Percentiles rank a stretch among this genome's conserved stretches.
phyloP scores from a whole-genome alignment of 2,329 filamentous ascomycete genomes.

The Helotiales sp. region DNA sequence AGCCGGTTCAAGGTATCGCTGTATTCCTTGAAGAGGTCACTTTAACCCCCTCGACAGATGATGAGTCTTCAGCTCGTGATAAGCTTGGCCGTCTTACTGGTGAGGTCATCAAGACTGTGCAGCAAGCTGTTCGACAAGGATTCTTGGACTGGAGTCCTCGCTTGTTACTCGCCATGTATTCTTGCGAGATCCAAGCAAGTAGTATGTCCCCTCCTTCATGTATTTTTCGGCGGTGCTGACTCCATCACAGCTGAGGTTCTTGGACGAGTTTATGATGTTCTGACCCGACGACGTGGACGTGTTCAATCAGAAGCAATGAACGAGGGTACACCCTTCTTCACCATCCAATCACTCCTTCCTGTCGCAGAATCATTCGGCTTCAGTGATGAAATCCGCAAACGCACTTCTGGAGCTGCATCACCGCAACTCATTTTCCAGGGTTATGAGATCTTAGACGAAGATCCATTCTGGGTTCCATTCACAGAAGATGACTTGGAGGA shows the following conservation, averaged over 20 bases:
- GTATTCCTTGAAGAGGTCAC: conserved; percentile 84
- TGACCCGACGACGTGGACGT: conserved; percentile 88
- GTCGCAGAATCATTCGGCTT: conserved; percentile 97
- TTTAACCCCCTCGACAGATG: conserved; percentile 60
- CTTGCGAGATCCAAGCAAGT: conserved; percentile 94
- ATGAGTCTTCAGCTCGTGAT: conserved; percentile 61
- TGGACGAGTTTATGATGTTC: conserved; percentile 93
- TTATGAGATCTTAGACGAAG: conserved; percentile 90
- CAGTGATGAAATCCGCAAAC: conserved; percentile 93
- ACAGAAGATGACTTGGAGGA: conserved; percentile 98
- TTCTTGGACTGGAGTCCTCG: conserved; percentile 96
- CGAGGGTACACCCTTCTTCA: conserved; percentile 95
- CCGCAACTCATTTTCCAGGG: conserved; percentile 94
- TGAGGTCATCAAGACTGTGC: conserved; percentile 88
- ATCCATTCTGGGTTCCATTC: conserved; percentile 96
- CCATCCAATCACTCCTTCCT: conserved; percentile 83
- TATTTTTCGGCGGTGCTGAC: conserved; percentile 24
- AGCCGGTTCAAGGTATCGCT: conserved; percentile 91
- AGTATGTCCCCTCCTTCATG: conserved; percentile 55
- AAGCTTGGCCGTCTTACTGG: conserved; percentile 82
- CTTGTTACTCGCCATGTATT: conserved; percentile 97
- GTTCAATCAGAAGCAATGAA: conserved; percentile 92
- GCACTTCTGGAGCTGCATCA: conserved; percentile 86
- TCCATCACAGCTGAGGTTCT: conserved; percentile 76
- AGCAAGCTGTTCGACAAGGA: conserved; percentile 79